These are phyloP conservation scores for Arctostaphylos glauca DNA, from an alignment of 148 eudicot genomes.

Conservation along the genomic window DNA sequence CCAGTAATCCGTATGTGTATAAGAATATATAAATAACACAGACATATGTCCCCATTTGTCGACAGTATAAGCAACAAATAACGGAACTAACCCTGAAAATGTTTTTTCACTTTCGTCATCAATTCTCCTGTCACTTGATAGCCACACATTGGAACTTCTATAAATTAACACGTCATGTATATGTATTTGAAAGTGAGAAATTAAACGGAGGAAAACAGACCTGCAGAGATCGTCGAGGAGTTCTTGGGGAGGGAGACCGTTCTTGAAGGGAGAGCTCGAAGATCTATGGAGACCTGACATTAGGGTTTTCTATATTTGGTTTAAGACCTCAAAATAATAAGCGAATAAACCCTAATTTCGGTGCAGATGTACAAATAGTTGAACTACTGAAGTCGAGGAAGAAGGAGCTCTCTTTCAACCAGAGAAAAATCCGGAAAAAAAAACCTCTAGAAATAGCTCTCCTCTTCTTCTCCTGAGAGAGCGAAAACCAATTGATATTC, in stretches of 20 bases:
- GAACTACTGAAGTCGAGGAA: background rate
- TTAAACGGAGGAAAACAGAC: slow-evolving; percentile 23
- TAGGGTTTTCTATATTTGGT: slow-evolving; percentile 10
- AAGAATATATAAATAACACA: background rate
- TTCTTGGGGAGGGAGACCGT: slow-evolving; percentile 90
- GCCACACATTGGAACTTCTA: background rate
- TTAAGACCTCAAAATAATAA: background rate
- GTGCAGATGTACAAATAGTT: background rate
- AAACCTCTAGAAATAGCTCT: background rate
- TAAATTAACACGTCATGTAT: background rate
- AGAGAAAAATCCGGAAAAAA: background rate
- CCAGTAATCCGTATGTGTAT: background rate
- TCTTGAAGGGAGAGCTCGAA: slow-evolving; percentile 60
- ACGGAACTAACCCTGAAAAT: background rate
- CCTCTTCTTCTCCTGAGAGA: background rate
- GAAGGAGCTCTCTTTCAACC: background rate
- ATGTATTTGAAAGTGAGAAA: background rate
- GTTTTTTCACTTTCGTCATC: background rate
- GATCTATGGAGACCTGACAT: slow-evolving; percentile 78
- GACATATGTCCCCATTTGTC: background rate
- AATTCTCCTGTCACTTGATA: background rate
- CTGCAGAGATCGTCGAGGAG: slow-evolving; percentile 99
- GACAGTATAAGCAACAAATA: background rate
- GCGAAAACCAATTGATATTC: no score
- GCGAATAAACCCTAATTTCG: slow-evolving; percentile 10